Evolutionary conservation across 495 filamentous ascomycete species (phyloP).

Genomic region (Cercophora samala): DNA sequence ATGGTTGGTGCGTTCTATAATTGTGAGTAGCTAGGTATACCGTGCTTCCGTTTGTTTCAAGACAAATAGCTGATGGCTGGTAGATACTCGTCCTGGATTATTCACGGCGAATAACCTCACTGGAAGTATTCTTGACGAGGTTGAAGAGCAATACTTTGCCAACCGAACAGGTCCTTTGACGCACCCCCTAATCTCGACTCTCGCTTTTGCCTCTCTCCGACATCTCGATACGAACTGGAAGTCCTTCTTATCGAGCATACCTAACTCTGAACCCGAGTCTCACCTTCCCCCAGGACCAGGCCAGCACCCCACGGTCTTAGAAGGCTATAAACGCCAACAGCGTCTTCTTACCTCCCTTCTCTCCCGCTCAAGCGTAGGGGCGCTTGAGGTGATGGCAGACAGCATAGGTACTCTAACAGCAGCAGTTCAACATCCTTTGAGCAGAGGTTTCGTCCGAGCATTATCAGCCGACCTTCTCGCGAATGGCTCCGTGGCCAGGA

Average conservation of each 20-base stretch:
- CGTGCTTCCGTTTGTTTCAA: not conserved
- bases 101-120: constrained; percentile 37
- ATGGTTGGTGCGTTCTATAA: constrained; percentile 49
- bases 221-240: constrained; percentile 13
- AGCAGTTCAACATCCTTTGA: constrained; percentile 34
- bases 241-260: constrained; percentile 28
- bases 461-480: constrained; percentile 32
- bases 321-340: constrained; percentile 42
- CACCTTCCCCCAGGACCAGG: constrained; percentile 29
- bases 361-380: constrained; percentile 13
- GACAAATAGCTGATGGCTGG: constrained; percentile 12
- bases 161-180: constrained; percentile 32
- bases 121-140: constrained; percentile 26
- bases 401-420: constrained; percentile 37
- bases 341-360: constrained; percentile 28
- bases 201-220: constrained; percentile 22
- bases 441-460: constrained; percentile 39
- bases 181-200: constrained; percentile 26
- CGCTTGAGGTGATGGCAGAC: constrained; percentile 36
- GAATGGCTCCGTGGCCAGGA: constrained; percentile 26
- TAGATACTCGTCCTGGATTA: constrained; percentile 34
- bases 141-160: constrained; percentile 32
- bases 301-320: constrained; percentile 37
- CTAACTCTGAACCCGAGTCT: constrained; percentile 17
- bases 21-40: constrained; percentile 30